These are phyloP conservation scores for Fraxinus nigra DNA, from an alignment of 305 asterid genomes.

Conservation along the genomic window DNA sequence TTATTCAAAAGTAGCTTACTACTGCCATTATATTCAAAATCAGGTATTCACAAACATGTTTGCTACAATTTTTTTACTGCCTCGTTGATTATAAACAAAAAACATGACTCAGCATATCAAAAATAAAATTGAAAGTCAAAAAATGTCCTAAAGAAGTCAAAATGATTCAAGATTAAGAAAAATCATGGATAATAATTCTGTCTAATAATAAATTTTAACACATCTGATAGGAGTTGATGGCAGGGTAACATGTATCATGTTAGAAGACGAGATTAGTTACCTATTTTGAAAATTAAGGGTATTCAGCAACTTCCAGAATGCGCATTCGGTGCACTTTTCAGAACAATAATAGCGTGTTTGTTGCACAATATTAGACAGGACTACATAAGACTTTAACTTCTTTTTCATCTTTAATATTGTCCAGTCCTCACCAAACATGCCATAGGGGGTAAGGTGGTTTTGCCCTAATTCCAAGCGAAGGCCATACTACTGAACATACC, in stretches of 20 bases:
- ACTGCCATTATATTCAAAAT: background rate
- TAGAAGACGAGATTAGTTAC: background rate
- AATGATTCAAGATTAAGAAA: background rate
- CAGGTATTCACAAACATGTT: background rate
- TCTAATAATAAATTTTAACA: background rate
- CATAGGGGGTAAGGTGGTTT: background rate
- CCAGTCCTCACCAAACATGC: background rate
- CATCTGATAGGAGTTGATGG: background rate
- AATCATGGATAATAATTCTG: background rate
- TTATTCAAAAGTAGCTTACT: background rate
- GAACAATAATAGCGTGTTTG: background rate
- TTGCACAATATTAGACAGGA: background rate
- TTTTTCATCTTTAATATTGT: too few species aligned
- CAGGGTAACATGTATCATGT: background rate
- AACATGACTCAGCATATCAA: background rate
- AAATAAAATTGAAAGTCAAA: background rate
- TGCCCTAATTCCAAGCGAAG: background rate
- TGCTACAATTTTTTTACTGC: background rate
- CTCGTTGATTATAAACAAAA: background rate
- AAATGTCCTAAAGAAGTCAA: background rate
- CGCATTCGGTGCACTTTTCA: background rate
- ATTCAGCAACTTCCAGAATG: background rate
- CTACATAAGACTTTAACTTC: background rate
- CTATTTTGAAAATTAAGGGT: background rate
- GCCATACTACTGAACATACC: background rate